phyloP scores from a whole-genome alignment of 1,284 basidiomycete genomes.

The Cryptococcus floricola region DNA sequence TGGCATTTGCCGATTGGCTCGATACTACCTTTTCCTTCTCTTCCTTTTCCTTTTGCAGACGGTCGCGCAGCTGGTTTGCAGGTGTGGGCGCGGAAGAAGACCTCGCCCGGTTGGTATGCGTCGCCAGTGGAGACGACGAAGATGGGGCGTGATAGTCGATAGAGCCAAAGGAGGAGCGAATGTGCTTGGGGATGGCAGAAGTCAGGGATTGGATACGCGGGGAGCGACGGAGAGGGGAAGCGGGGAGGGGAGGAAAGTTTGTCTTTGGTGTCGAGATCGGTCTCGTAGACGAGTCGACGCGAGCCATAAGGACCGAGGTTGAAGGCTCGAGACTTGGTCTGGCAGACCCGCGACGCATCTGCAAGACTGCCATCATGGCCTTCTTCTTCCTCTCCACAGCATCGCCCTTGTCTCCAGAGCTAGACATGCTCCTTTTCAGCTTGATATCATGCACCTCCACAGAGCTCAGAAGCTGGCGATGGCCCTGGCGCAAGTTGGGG shows the following conservation, averaged over 20 bases:
- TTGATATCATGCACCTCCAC: too few species aligned
- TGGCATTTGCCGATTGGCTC: too few species aligned
- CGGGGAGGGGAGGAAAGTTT: too few species aligned
- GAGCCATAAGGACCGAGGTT: too few species aligned
- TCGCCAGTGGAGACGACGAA: neutral
- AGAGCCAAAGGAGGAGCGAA: neutral
- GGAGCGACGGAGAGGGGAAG: neutral
- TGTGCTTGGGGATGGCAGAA: neutral
- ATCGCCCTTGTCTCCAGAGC: neutral
- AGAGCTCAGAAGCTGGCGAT: neutral
- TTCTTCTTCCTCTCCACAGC: neutral
- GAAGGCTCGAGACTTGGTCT: too few species aligned
- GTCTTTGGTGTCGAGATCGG: too few species aligned
- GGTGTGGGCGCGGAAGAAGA: neutral
- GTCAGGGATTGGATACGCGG: neutral
- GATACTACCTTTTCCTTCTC: too few species aligned
- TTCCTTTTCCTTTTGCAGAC: too few species aligned
- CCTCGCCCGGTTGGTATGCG: too few species aligned
- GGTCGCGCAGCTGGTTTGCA: too few species aligned
- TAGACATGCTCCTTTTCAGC: neutral
- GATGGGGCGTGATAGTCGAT: neutral
- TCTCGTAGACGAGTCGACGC: too few species aligned
- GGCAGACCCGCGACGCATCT: neutral
- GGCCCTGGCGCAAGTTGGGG: constrained; percentile 1
- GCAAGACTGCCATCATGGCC: neutral